phyloP scores from a whole-genome alignment of 1,284 basidiomycete species.

The Golubevia sp. region DNA sequence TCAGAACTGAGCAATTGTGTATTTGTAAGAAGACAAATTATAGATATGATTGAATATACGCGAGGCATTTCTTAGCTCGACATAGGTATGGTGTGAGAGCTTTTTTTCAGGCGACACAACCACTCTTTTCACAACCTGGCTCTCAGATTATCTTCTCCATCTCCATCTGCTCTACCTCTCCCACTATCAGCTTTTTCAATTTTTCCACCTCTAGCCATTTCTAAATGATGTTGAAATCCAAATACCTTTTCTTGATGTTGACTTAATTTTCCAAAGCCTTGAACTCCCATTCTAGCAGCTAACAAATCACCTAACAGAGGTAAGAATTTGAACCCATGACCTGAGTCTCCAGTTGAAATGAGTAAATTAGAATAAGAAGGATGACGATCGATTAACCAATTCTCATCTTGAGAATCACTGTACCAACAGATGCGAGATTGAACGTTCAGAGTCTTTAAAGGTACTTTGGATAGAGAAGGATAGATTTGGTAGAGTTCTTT shows the following conservation, averaged over 20 bases:
- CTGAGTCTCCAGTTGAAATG: conserved; percentile 36
- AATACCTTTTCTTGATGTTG: conserved; percentile 21
- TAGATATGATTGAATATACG: no score
- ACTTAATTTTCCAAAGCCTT: conserved; percentile 1
- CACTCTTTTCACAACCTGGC: no score
- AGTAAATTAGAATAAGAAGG: conserved; percentile 24
- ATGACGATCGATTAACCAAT: conserved; percentile 46
- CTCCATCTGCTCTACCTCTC: neutral
- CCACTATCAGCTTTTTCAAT: neutral
- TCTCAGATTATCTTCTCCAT: neutral
- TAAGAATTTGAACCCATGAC: conserved; percentile 51
- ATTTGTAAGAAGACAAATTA: no score
- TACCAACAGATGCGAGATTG: conserved; percentile 47
- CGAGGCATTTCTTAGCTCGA: no score
- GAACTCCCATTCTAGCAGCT: conserved; percentile 12
- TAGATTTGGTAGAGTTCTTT: conserved; percentile 23
- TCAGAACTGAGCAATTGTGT: no score
- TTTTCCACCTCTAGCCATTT: conserved; percentile 4
- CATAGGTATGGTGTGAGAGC: no score
- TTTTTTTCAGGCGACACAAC: no score
- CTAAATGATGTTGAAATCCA: conserved; percentile 23
- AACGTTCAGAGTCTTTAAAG: neutral
- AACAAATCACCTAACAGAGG: conserved; percentile 39
- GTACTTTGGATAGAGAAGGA: conserved; percentile 14
- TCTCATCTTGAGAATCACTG: conserved; percentile 44